phyloP scores from a whole-genome alignment of 148 eudicot genomes.

The Tetragonia tetragonoides region DNA sequence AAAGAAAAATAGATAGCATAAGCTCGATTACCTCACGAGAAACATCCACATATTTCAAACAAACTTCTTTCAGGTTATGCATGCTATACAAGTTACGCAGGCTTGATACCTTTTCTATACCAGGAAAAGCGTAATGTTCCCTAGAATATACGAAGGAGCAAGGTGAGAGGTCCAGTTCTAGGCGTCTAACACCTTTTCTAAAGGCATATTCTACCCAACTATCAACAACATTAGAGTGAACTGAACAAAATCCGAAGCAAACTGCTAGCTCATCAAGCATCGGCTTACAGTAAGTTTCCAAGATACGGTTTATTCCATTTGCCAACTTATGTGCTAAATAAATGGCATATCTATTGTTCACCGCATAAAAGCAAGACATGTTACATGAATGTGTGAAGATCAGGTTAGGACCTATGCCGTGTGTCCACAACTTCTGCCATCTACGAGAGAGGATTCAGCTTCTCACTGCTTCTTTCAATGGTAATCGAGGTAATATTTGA shows the following conservation, averaged over 20 bases:
- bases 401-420: neutral
- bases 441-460: neutral
- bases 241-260: conserved; percentile 5
- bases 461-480: conserved; percentile 2
- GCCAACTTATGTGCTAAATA: neutral
- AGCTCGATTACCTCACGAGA: neutral
- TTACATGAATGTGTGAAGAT: neutral
- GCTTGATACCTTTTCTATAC: neutral
- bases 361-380: too few species aligned
- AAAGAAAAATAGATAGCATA: conserved; percentile 11
- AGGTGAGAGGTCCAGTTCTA: neutral
- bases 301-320: conserved; percentile 2
- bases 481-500: neutral
- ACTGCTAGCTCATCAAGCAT: conserved; percentile 10
- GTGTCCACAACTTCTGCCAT: neutral
- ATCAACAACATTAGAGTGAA: neutral
- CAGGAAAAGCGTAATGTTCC: neutral
- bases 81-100: neutral
- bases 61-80: neutral
- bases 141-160: too few species aligned
- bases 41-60: neutral
- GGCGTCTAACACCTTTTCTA: conserved; percentile 10
- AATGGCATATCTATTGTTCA: too few species aligned
- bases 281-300: conserved; percentile 2
- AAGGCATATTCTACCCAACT: conserved; percentile 12